Evolutionary conservation across 2,329 filamentous ascomycete species (phyloP).

Genomic region (Penicillium sp.): DNA sequence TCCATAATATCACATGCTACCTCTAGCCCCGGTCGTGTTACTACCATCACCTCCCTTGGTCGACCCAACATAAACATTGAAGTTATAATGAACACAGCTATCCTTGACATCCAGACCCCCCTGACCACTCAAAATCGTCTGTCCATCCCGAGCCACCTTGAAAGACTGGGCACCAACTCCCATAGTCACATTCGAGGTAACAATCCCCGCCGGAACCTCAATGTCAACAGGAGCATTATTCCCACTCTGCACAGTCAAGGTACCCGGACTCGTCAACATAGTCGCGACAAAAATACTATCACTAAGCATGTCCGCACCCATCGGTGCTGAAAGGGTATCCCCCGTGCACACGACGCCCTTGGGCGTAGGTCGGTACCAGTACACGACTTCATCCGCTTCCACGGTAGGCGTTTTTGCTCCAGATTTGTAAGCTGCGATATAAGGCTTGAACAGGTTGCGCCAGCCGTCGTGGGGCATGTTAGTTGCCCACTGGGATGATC

Average conservation of each 20-base stretch:
- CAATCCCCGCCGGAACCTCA: slow-evolving; percentile 30
- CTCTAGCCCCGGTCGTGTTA: not conserved
- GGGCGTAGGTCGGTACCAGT: slow-evolving; percentile 34
- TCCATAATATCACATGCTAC: not conserved
- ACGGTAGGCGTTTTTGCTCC: slow-evolving; percentile 1
- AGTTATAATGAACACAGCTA: slow-evolving; percentile 30
- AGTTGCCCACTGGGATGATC: slow-evolving; percentile 30
- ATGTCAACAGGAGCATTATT: slow-evolving; percentile 18
- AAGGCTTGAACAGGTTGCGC: slow-evolving; percentile 1
- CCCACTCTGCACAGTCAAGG: slow-evolving; percentile 29
- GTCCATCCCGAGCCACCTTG: slow-evolving; percentile 21
- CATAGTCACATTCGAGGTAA: slow-evolving; percentile 31
- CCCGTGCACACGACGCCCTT: slow-evolving; percentile 24
- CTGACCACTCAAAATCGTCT: slow-evolving; percentile 5
- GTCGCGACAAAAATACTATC: slow-evolving; percentile 33
- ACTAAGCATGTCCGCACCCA: slow-evolving; percentile 23
- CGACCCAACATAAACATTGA: slow-evolving; percentile 32
- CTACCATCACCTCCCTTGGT: not conserved
- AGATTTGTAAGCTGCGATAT: slow-evolving; percentile 5
- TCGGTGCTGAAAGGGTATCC: slow-evolving; percentile 25
- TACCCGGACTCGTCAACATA: slow-evolving; percentile 27
- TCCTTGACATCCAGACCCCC: slow-evolving; percentile 24
- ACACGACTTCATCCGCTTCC: slow-evolving; percentile 27
- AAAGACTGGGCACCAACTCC: slow-evolving; percentile 30
- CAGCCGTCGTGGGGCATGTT: slow-evolving; percentile 1